Base-by-base conservation (phyloP, 306 rosid genomes). In the Prunus persica region DNA sequence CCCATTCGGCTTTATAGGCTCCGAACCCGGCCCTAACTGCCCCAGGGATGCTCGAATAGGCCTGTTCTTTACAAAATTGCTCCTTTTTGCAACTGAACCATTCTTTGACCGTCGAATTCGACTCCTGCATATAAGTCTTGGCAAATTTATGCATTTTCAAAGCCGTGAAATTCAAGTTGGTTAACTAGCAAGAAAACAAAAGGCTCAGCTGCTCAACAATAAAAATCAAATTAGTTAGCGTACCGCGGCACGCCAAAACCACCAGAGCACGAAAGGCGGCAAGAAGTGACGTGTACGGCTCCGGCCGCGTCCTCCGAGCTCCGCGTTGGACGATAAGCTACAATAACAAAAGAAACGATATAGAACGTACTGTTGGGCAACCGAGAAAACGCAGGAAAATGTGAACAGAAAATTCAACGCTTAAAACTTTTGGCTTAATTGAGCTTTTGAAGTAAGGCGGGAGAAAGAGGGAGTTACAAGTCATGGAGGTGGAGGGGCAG, bases 281-380 rank as follows among this genome's bases (percentile, higher is more conserved):
- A 84, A 64, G 93, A 87, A 67, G 89, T 81, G 32, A 71, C 82
- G 38, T 80, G 82, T n/a, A 83, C 74, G 25, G 46, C 76, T 69
- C 84, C 88, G 28, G 72, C 79, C 27, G 80, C 74, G 34, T 92
- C 97, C 68, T 90, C 99, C 38, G 82, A 63, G 75, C 79, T 87
- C 97, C 96, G 89, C 91, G 82, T 78, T 71, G 97, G 89, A 82
- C 98, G 96, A 75, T 71, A 83, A 82, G 85, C 97, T 91, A 83
- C 50, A 61, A 72, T 30, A 16, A 47, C 19, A 49, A 67, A 54
- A 46, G 71, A 46, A 67, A 45, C 47, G 8, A 20, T 9, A 34
- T 24, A 15, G 6, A 43, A 20, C 16, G 28, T 15, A 30, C 20
- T 20, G 28, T 43, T 41, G 47, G 71, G 77, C 51, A 72, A 69